These are phyloP conservation scores for Coemansia sp. DNA, from an alignment of 192 early-diverging fungal genomes.

Conservation along the genomic window DNA sequence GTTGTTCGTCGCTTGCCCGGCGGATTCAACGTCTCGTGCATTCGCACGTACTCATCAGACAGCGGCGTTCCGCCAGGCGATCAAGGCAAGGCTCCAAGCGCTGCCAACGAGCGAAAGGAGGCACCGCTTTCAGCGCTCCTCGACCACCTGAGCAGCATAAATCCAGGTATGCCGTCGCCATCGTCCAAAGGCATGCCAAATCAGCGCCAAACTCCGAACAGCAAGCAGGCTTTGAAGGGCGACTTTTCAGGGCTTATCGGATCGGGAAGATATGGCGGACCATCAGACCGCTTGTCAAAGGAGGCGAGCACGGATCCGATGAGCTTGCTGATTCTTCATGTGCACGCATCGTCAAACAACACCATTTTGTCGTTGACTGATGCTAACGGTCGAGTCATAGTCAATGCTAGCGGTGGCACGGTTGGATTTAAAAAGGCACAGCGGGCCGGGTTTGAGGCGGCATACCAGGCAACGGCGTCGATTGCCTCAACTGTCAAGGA, in stretches of 20 bases:
- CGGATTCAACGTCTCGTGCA: neutral
- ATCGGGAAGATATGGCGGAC: constrained; percentile 3
- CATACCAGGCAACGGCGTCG: constrained; percentile 79
- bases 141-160: constrained; percentile 4
- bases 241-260: constrained; percentile 13
- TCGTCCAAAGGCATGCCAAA: neutral
- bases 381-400: constrained; percentile 62
- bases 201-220: neutral
- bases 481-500: constrained; percentile 65
- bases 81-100: neutral
- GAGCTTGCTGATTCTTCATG: constrained; percentile 38
- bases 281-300: neutral
- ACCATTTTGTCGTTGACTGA: constrained; percentile 81
- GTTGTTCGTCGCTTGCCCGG: neutral
- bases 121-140: constrained; percentile 8
- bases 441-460: constrained; percentile 84
- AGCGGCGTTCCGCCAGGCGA: neutral
- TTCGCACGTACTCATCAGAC: neutral
- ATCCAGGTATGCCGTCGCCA: neutral
- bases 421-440: constrained; percentile 85
- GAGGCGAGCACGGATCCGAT: constrained; percentile 18
- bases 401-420: constrained; percentile 73
- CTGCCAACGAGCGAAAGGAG: neutral
- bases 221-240: constrained; percentile 3
- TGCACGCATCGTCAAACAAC: constrained; percentile 70